Conservation (phyloP, 495 filamentous ascomycete species). For the Penicillium dipodomyicola region DNA sequence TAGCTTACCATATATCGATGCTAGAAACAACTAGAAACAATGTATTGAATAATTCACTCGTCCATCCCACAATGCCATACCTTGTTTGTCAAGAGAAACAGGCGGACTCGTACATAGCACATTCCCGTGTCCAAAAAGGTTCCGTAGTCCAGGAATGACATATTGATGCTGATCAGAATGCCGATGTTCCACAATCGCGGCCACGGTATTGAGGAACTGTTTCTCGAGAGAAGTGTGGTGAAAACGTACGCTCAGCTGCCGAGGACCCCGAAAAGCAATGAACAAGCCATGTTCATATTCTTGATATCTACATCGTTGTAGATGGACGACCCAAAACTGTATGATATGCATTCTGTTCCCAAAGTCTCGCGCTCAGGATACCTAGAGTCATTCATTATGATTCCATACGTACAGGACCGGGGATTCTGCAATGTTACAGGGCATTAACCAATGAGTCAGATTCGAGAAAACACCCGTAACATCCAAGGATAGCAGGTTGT, state of each 20-base stretch:
- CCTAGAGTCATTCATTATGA: neutral
- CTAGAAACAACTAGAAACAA: neutral
- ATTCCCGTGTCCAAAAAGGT: conserved; percentile 11
- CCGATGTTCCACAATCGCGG: conserved; percentile 43
- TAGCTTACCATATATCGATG: no score
- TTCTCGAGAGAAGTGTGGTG: conserved; percentile 49
- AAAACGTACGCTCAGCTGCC: conserved; percentile 20
- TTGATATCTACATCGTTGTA: neutral
- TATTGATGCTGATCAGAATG: conserved; percentile 33
- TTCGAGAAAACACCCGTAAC: neutral
- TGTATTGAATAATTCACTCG: neutral
- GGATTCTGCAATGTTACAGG: neutral
- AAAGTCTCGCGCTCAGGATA: neutral
- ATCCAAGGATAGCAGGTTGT: neutral
- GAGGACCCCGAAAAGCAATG: neutral
- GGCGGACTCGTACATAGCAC: neutral
- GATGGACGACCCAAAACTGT: neutral
- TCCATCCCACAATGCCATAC: neutral
- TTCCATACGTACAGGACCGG: neutral
- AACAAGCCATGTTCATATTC: neutral
- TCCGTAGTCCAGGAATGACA: conserved; percentile 38
- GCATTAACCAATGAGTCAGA: neutral
- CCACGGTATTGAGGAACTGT: conserved; percentile 49
- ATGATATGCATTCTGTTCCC: neutral
- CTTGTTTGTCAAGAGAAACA: neutral